Evolutionary conservation across 306 rosid species (phyloP).

Genomic region (Cucumis hystrix): DNA sequence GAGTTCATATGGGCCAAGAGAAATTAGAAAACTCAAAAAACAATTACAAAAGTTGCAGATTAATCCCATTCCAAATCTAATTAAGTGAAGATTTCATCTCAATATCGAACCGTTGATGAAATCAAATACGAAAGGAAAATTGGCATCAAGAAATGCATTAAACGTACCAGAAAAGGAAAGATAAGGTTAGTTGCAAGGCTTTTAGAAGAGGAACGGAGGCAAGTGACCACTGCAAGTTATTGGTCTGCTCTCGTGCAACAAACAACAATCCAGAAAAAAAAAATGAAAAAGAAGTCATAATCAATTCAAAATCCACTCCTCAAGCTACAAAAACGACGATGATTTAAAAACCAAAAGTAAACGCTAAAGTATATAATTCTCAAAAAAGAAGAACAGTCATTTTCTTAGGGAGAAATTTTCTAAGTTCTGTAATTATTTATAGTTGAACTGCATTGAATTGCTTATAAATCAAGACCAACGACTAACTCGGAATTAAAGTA

Average conservation of each 20-base stretch:
- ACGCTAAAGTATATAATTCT: not conserved
- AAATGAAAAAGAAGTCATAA: not conserved
- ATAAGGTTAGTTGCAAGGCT: slow-evolving; percentile 77
- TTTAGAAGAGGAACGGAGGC: slow-evolving; percentile 74
- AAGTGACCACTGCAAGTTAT: slow-evolving; percentile 84
- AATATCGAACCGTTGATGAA: not conserved
- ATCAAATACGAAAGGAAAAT: not conserved
- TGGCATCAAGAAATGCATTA: not conserved
- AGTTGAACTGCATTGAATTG: not conserved
- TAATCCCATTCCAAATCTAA: not conserved
- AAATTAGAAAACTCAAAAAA: too few species aligned
- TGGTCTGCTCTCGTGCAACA: slow-evolving; percentile 45
- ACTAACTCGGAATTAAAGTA: not conserved
- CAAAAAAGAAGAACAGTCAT: not conserved
- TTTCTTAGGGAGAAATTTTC: not conserved
- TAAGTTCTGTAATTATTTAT: not conserved
- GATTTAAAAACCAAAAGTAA: not conserved
- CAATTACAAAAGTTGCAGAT: not conserved
- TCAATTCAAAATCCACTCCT: slow-evolving; percentile 9
- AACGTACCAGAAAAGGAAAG: slow-evolving; percentile 79
- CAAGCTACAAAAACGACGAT: not conserved
- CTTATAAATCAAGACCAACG: not conserved
- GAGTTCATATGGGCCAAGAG: not conserved
- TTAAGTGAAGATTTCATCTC: not conserved
- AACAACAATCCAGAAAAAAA: not conserved